phyloP scores from a whole-genome alignment of 129 eudicot genomes.

The Saussurea involucrata region DNA sequence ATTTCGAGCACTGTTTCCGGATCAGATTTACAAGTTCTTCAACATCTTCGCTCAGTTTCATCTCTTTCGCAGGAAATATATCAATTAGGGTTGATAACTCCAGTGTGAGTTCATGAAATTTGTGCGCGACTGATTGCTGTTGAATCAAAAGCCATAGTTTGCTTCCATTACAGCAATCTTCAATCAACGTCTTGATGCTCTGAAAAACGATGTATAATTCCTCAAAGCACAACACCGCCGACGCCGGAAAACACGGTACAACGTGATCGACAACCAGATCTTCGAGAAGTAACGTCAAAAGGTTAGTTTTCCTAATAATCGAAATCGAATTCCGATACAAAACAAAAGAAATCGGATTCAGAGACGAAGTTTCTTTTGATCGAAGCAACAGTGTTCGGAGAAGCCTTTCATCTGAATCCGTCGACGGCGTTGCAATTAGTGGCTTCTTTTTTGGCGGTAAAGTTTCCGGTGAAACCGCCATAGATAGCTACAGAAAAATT shows the following conservation, averaged over 20 bases:
- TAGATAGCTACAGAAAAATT: not conserved
- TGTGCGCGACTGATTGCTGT: slow-evolving; percentile 41
- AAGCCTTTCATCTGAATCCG: slow-evolving; percentile 38
- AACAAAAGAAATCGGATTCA: slow-evolving; percentile 48
- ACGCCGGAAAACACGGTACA: slow-evolving; percentile 40
- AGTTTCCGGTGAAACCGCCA: slow-evolving; percentile 55
- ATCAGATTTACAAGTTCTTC: slow-evolving; percentile 52
- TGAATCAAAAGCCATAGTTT: slow-evolving; percentile 73
- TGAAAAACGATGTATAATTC: slow-evolving; percentile 75
- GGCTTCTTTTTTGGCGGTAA: slow-evolving; percentile 66
- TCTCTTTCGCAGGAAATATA: slow-evolving; percentile 56
- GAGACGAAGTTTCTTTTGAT: slow-evolving; percentile 49
- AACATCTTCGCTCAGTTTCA: slow-evolving; percentile 56
- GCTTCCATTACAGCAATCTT: slow-evolving; percentile 64
- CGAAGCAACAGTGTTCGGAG: slow-evolving; percentile 49
- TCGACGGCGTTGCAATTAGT: slow-evolving; percentile 43
- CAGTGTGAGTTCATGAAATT: slow-evolving; percentile 53
- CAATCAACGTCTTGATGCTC: slow-evolving; percentile 49
- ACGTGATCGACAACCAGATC: slow-evolving; percentile 43
- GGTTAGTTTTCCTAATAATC: slow-evolving; percentile 55
- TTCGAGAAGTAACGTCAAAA: slow-evolving; percentile 52
- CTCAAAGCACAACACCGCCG: slow-evolving; percentile 72
- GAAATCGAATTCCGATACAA: slow-evolving; percentile 56
- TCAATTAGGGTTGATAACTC: slow-evolving; percentile 83
- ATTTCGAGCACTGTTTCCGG: slow-evolving; percentile 56